These are phyloP conservation scores for Fraxinus platypoda DNA, from an alignment of 305 asterid species.

Conservation along the genomic window DNA sequence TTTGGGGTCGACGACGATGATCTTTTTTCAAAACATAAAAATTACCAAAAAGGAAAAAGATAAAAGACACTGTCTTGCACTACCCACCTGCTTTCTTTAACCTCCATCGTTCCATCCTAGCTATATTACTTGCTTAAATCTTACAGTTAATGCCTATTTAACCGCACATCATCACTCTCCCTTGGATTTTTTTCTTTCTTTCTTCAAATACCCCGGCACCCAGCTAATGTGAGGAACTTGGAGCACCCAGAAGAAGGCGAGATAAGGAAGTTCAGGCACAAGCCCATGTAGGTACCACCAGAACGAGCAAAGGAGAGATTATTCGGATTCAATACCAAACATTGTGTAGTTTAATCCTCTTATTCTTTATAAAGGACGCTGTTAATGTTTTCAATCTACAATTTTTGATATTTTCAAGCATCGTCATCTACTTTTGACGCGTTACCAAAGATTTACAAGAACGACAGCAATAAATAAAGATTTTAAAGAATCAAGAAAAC, in stretches of 20 bases:
- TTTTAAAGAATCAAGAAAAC: not conserved
- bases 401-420: not conserved
- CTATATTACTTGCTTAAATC: not conserved
- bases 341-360: not conserved
- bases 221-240: not conserved
- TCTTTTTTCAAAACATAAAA: not conserved
- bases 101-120: not conserved
- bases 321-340: not conserved
- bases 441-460: not conserved
- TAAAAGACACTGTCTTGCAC: not conserved
- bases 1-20: not conserved
- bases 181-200: too few relatives aligned
- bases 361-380: not conserved
- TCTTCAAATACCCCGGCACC: not conserved
- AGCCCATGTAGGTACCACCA: not conserved
- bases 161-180: not conserved
- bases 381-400: not conserved
- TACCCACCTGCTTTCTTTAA: not conserved
- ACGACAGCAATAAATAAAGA: not conserved
- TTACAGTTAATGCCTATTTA: not conserved
- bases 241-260: not conserved
- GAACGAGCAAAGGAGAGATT: not conserved
- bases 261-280: not conserved
- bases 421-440: not conserved
- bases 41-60: not conserved